Evolutionary conservation across 1,284 basidiomycete species (phyloP).

Genomic region (Malassezia yamatoensis): DNA sequence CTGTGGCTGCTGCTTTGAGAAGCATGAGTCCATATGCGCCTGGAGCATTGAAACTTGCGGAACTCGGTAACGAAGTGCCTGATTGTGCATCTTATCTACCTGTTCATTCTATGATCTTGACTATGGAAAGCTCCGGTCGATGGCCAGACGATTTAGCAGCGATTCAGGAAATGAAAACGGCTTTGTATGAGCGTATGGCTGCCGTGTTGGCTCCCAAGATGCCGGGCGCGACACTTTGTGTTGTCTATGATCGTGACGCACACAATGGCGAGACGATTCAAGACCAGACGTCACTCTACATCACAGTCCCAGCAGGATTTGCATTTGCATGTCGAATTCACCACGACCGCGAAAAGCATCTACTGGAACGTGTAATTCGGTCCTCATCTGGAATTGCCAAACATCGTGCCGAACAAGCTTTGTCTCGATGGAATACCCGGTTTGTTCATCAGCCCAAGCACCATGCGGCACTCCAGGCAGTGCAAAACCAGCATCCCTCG

Average conservation of each 20-base stretch:
- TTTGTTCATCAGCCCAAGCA: constrained; percentile 74
- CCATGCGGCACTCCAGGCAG: constrained; percentile 68
- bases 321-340: constrained; percentile 74
- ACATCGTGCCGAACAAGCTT: constrained; percentile 58
- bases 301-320: constrained; percentile 72
- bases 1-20: constrained; percentile 63
- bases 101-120: constrained; percentile 51
- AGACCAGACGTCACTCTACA: constrained; percentile 65
- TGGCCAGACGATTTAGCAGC: constrained; percentile 93
- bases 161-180: constrained; percentile 88
- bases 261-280: constrained; percentile 50
- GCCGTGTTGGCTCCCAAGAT: constrained; percentile 26
- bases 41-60: constrained; percentile 52
- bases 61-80: constrained; percentile 39
- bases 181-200: constrained; percentile 54
- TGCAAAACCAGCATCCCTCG: constrained; percentile 69
- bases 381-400: constrained; percentile 45
- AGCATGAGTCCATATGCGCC: constrained; percentile 70
- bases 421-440: constrained; percentile 58
- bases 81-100: constrained; percentile 49
- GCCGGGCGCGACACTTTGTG: constrained; percentile 9
- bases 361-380: constrained; percentile 62
- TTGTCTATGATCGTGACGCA: constrained; percentile 51
- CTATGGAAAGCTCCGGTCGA: constrained; percentile 64
- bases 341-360: constrained; percentile 72